phyloP scores from a whole-genome alignment of 495 filamentous ascomycete genomes.

The Lasiosphaeria ovina region DNA sequence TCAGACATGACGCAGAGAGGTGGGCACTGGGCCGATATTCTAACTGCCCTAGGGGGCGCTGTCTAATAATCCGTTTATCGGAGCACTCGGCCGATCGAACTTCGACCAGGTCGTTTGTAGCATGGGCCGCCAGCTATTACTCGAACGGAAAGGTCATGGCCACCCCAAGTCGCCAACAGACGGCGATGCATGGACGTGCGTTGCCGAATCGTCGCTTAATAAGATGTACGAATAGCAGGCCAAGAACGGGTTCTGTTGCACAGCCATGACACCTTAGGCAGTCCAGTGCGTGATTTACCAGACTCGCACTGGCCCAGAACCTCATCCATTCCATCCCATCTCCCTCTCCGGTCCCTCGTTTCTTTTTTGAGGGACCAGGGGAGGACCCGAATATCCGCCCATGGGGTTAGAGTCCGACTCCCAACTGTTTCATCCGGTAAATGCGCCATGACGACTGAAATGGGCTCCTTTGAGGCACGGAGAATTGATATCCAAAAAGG shows the following conservation, averaged over 20 bases:
- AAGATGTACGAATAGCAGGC: not conserved
- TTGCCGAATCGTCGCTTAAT: conserved; percentile 2
- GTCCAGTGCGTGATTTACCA: conserved; percentile 1
- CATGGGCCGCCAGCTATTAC: too few species aligned
- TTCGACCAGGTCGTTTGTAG: too few species aligned
- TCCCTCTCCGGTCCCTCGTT: not conserved
- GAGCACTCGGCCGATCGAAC: too few species aligned
- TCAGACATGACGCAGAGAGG: too few species aligned
- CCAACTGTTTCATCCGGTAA: not conserved
- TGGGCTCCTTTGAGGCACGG: not conserved
- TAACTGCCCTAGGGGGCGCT: too few species aligned
- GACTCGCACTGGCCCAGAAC: conserved; percentile 9
- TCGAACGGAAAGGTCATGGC: too few species aligned
- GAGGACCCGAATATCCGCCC: not conserved
- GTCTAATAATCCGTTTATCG: too few species aligned
- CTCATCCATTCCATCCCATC: not conserved
- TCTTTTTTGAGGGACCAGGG: not conserved
- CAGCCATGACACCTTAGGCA: not conserved
- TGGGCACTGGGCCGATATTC: too few species aligned
- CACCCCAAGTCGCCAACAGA: not conserved
- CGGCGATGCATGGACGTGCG: not conserved
- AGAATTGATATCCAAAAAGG: not conserved
- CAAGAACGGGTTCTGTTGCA: not conserved
- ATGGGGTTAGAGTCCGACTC: not conserved
- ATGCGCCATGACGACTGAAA: not conserved